These are phyloP conservation scores for Chlorella ohadii DNA, from an alignment of 139 green algal species.

Conservation along the genomic window DNA sequence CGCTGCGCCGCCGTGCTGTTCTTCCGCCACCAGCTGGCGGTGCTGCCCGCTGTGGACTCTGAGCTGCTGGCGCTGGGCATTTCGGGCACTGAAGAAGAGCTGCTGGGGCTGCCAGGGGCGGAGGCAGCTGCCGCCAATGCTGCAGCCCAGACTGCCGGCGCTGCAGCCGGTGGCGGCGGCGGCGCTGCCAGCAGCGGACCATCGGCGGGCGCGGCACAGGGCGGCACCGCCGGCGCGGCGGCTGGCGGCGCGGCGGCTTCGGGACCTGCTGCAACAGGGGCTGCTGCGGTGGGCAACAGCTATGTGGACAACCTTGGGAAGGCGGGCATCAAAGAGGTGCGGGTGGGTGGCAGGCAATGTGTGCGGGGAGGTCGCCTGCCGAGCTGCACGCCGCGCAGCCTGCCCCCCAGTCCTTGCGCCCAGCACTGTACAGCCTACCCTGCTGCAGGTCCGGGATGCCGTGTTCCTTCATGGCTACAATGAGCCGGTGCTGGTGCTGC, in stretches of 20 bases:
- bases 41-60: slow-evolving; percentile 75
- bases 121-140: not conserved
- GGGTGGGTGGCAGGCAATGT: too few species aligned
- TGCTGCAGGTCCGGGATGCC: slow-evolving; percentile 68
- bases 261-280: not conserved
- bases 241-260: slow-evolving; percentile 6
- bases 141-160: too few species aligned
- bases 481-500: slow-evolving; percentile 89
- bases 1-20: slow-evolving; percentile 87
- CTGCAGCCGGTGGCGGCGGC: too few species aligned
- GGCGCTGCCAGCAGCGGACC: not conserved
- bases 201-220: not conserved
- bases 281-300: slow-evolving; percentile 68
- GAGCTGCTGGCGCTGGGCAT: slow-evolving; percentile 40
- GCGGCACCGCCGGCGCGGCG: slow-evolving; percentile 18
- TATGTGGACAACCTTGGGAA: slow-evolving; percentile 79
- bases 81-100: not conserved
- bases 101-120: not conserved
- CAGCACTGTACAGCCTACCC: not conserved
- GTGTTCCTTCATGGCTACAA: slow-evolving; percentile 91
- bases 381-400: not conserved
- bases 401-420: too few species aligned
- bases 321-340: slow-evolving; percentile 68
- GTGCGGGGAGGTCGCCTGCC: too few species aligned
- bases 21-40: slow-evolving; percentile 68